Conservation (phyloP, 768 basidiomycete genomes). For the Russula emetica region DNA sequence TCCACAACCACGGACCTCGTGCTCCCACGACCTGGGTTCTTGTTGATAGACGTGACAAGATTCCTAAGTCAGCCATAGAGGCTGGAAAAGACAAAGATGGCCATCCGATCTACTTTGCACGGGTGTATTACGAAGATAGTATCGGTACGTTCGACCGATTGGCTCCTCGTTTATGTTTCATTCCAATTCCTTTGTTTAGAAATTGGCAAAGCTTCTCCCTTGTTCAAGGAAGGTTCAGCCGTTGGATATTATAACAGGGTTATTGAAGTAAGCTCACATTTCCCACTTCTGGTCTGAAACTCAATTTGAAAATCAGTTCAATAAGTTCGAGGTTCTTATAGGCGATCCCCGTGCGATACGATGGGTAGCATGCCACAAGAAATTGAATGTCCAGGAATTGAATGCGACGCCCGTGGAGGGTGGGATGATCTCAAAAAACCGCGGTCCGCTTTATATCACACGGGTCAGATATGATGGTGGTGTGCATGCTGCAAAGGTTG, state of each 20-base stretch:
- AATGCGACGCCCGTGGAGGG: conserved; percentile 57
- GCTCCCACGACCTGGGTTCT: conserved; percentile 60
- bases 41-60: conserved; percentile 47
- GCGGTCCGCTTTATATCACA: conserved; percentile 55
- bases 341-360: conserved; percentile 52
- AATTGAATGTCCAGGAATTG: conserved; percentile 43
- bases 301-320: conserved; percentile 40
- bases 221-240: conserved; percentile 57
- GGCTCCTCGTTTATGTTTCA: conserved; percentile 16
- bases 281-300: not conserved
- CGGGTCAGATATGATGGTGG: conserved; percentile 51
- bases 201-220: conserved; percentile 58
- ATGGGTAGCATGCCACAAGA: conserved; percentile 52
- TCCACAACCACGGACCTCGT: conserved; percentile 41
- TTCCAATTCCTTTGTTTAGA: conserved; percentile 42
- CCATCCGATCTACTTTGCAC: conserved; percentile 52
- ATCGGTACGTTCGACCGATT: conserved; percentile 40
- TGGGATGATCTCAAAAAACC: conserved; percentile 53
- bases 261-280: conserved; percentile 43
- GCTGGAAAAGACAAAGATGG: conserved; percentile 51
- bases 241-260: conserved; percentile 60
- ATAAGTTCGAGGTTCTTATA: conserved; percentile 62
- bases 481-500: conserved; percentile 60
- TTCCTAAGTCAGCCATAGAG: conserved; percentile 54
- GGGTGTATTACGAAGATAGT: conserved; percentile 55